phyloP scores from a whole-genome alignment of 2,329 filamentous ascomycete genomes.

The Septoria petroselini region DNA sequence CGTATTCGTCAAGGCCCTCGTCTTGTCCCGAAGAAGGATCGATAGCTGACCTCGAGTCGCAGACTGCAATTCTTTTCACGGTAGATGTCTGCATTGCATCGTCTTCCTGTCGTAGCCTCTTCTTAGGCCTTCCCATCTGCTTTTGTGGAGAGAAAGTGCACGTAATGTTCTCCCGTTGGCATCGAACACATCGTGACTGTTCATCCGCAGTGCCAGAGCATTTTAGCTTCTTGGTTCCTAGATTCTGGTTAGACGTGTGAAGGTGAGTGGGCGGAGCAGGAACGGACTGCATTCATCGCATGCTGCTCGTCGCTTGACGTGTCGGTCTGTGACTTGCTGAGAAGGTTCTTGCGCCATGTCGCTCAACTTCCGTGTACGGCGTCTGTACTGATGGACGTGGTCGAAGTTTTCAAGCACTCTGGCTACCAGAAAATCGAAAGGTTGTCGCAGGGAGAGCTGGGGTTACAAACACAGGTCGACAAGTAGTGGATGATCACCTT shows the following conservation, averaged over 20 bases:
- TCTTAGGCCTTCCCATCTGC: conserved; percentile 52
- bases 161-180: conserved; percentile 40
- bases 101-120: conserved; percentile 41
- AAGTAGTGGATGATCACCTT: no score
- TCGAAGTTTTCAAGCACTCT: no score
- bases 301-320: conserved; percentile 37
- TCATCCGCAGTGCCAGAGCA: conserved; percentile 42
- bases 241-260: conserved; percentile 5
- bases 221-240: conserved; percentile 50
- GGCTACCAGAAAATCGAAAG: no score
- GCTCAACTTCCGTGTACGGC: no score
- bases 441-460: no score
- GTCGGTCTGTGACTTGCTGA: background rate
- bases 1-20: conserved; percentile 15
- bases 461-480: no score
- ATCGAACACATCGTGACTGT: conserved; percentile 44
- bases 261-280: background rate
- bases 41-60: background rate
- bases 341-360: background rate
- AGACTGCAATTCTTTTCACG: background rate
- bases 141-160: conserved; percentile 51
- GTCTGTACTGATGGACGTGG: no score
- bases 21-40: background rate
- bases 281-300: conserved; percentile 45
- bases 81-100: background rate